Percentiles rank a stretch among this genome's conserved stretches.
These are phyloP conservation scores for Penicillium subrubescens DNA, from an alignment of 495 filamentous ascomycete species.

Conservation along the genomic window DNA sequence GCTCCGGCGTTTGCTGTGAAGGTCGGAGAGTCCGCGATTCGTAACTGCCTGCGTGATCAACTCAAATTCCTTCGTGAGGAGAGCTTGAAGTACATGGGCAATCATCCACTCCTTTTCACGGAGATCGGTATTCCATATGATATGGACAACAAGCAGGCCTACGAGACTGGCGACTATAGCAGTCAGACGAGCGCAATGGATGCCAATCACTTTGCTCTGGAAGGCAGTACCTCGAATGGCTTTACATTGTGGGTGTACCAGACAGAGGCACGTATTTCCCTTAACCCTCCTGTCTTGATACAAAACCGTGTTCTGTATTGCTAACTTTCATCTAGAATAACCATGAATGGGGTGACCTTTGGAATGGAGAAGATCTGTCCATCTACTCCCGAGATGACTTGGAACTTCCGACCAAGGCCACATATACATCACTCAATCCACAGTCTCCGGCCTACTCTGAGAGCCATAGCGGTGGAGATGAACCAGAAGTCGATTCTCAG, in stretches of 20 bases:
- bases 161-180: constrained; percentile 93
- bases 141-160: constrained; percentile 95
- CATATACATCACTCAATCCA: constrained; percentile 38
- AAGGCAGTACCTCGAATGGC: constrained; percentile 77
- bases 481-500: constrained; percentile 60
- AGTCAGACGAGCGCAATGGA: constrained; percentile 95
- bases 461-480: constrained; percentile 56
- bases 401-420: constrained; percentile 52
- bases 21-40: constrained; percentile 90
- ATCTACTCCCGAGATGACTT: constrained; percentile 84
- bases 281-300: background rate
- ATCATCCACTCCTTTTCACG: constrained; percentile 86
- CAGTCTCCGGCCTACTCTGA: constrained; percentile 61
- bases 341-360: constrained; percentile 88
- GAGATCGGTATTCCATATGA: constrained; percentile 99
- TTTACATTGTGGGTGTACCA: constrained; percentile 91
- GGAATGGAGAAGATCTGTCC: constrained; percentile 97
- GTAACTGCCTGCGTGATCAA: constrained; percentile 92
- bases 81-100: constrained; percentile 86
- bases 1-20: constrained; percentile 88
- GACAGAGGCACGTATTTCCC: constrained; percentile 55
- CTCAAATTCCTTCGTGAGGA: constrained; percentile 85
- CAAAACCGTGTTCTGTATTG: background rate
- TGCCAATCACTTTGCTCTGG: constrained; percentile 91
- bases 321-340: constrained; percentile 60